These are phyloP conservation scores for Scytalidium lignicola DNA, from an alignment of 2,329 filamentous ascomycete genomes.

Conservation along the genomic window DNA sequence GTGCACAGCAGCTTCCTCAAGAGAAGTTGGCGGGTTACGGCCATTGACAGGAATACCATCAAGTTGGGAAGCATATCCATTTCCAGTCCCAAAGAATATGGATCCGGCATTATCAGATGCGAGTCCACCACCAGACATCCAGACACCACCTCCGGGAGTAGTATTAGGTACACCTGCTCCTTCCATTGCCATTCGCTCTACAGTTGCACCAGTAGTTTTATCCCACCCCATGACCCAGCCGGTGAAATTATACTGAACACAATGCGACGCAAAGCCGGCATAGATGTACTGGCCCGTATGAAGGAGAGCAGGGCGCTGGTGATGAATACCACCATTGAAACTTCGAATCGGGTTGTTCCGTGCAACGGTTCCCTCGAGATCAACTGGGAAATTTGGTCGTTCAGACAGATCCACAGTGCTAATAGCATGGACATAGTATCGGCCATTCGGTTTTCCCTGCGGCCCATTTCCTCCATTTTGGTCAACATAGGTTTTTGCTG, in stretches of 20 bases:
- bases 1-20: conserved; percentile 45
- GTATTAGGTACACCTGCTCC: conserved; percentile 36
- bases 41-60: conserved; percentile 37
- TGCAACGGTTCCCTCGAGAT: conserved; percentile 37
- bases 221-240: conserved; percentile 45
- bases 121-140: conserved; percentile 45
- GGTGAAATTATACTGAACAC: conserved; percentile 46
- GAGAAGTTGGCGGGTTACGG: conserved; percentile 36
- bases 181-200: conserved; percentile 39
- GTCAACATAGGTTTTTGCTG: conserved; percentile 42
- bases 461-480: conserved; percentile 27
- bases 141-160: conserved; percentile 37
- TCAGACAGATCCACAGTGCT: conserved; percentile 39
- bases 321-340: conserved; percentile 43
- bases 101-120: conserved; percentile 41
- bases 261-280: conserved; percentile 45
- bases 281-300: conserved; percentile 42
- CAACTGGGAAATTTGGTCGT: conserved; percentile 35
- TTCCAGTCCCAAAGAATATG: conserved; percentile 43
- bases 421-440: conserved; percentile 41
- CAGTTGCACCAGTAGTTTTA: conserved; percentile 37
- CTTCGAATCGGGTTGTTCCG: conserved; percentile 40
- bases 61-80: conserved; percentile 43
- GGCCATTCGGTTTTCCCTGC: conserved; percentile 36
- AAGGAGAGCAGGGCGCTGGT: conserved; percentile 41